Conservation (phyloP, 768 basidiomycete genomes). For the Tulasnella sp. region DNA sequence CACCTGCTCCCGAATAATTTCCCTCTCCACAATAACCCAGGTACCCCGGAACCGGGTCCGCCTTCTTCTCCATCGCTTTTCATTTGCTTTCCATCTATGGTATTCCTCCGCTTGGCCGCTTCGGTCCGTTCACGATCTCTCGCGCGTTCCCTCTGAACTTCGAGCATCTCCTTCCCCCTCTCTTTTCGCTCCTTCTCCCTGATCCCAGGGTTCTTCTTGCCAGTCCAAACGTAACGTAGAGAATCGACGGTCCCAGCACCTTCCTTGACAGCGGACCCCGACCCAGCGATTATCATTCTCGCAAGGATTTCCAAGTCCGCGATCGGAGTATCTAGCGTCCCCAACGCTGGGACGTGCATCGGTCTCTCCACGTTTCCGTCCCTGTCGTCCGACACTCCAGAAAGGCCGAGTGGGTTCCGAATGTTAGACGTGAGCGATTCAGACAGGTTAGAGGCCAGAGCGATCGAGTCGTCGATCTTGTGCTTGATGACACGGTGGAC, state of each 20-base stretch:
- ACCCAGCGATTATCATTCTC: constrained; percentile 39
- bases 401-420: constrained; percentile 19
- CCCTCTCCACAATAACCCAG: constrained; percentile 39
- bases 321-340: constrained; percentile 41
- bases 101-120: constrained; percentile 35
- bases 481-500: constrained; percentile 59
- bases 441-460: constrained; percentile 34
- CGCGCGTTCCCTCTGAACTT: constrained; percentile 6
- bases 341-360: constrained; percentile 27
- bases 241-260: constrained; percentile 12
- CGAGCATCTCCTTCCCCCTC: constrained; percentile 31
- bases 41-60: constrained; percentile 34
- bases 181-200: constrained; percentile 35
- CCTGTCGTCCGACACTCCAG: background rate
- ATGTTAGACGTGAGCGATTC: constrained; percentile 17
- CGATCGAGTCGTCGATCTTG: constrained; percentile 54
- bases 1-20: constrained; percentile 25
- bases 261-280: constrained; percentile 7
- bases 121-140: background rate
- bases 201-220: constrained; percentile 36
- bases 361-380: background rate
- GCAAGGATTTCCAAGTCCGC: constrained; percentile 54
- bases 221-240: constrained; percentile 38
- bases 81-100: constrained; percentile 46
- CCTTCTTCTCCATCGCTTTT: constrained; percentile 48